Base-by-base conservation (phyloP, 1,139 yeast genomes). In the Saccharomycopsis crataegensis region DNA sequence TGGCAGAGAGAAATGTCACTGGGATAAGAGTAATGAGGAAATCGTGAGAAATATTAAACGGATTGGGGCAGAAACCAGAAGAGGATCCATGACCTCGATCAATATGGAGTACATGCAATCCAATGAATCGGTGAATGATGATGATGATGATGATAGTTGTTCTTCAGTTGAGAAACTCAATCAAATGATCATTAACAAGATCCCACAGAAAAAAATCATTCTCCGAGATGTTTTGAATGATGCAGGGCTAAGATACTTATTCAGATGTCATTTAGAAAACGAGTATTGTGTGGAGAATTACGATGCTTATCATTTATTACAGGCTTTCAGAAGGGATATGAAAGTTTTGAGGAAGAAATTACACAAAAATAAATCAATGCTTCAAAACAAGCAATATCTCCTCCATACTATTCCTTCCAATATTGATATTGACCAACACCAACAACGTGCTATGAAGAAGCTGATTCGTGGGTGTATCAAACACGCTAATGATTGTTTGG, bases 211-310 rank as follows among this genome's bases (percentile, higher is more conserved):
- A 36, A 36, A 36, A n/a, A 36, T 11, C 12, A 9, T 12, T 42
- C 44, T 42, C 12, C 3, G 6, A 12, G 40, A 45, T 31, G 74
- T 86, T 3, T 65, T 90, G 14, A 68, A 69, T 3, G 97, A 91
- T 63, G 96, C 97, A 0, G 98, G 96, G 0, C 69, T 85, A 69
- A 74, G 84, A 51, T 78, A 80, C 59, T 69, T 89, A 11, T 89
- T 91, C 67, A 74, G 80, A 54, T 71, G 72, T 31, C 89, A 86
- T 64, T 68, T 90, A 52, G 79, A 76, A 48, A 75, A 73, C 16
- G 86, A 82, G 54, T 77, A 75, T 58, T 88, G 96, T 64, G 77
- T 76, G 4, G 98, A 91, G 64, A 89, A 88, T 61, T 68, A 89
- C 22, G 82, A 83, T 60, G 90, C 86, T 12, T 87, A 81, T 64